Evolutionary conservation across 2,329 filamentous ascomycete genomes (phyloP).

Genomic region (Calonectria hongkongensis): DNA sequence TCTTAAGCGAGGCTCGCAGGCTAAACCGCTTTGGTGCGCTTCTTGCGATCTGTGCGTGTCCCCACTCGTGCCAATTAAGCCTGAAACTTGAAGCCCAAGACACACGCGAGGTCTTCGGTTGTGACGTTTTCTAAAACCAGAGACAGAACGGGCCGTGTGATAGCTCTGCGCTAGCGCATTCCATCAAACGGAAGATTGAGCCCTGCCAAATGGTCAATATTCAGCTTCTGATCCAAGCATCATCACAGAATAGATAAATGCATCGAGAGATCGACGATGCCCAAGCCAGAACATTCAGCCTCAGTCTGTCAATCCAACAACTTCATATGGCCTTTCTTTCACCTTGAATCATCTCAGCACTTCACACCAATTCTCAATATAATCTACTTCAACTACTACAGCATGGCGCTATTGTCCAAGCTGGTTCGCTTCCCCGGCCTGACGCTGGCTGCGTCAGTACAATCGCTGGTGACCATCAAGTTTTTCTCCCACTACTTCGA

Average conservation of each 20-base stretch:
- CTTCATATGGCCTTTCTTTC: neutral
- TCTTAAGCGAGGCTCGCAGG: slow-evolving; percentile 47
- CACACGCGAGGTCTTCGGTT: neutral
- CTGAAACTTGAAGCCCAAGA: neutral
- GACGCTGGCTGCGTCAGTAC: slow-evolving; percentile 45
- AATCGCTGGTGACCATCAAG: slow-evolving; percentile 56
- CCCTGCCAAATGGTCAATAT: no score
- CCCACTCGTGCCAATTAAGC: neutral
- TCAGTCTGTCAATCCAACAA: neutral
- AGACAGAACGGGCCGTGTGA: neutral
- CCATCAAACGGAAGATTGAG: no score
- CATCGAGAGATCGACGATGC: neutral
- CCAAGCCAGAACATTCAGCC: neutral
- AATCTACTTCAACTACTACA: slow-evolving; percentile 1
- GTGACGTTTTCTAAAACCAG: neutral
- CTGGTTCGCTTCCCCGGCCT: slow-evolving; percentile 43
- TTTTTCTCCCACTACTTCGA: slow-evolving; percentile 49
- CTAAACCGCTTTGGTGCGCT: slow-evolving; percentile 48
- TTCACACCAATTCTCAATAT: no score
- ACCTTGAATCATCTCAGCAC: no score
- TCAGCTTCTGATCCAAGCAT: no score
- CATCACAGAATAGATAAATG: neutral
- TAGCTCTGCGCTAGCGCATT: neutral
- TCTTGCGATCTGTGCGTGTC: slow-evolving; percentile 44
- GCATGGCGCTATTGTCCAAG: slow-evolving; percentile 43